Evolutionary conservation across 306 rosid species (phyloP).

Genomic region (Dryas alaskensis): DNA sequence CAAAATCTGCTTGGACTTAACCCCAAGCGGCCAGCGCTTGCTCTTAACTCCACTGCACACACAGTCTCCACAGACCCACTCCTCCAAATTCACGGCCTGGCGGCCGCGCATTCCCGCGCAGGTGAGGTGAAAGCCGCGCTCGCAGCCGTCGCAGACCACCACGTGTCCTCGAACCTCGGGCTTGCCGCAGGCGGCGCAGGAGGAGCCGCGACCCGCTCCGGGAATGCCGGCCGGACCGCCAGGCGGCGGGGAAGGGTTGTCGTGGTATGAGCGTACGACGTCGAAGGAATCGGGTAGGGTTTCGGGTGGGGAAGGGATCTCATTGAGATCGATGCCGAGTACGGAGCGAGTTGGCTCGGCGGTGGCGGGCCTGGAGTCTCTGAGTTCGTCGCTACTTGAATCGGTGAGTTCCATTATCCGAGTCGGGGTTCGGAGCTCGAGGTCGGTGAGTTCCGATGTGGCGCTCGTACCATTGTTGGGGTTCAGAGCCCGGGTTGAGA

Average conservation of each 20-base stretch:
- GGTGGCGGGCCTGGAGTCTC: conserved; percentile 30
- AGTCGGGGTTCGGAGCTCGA: conserved; percentile 39
- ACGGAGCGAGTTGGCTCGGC: conserved; percentile 54
- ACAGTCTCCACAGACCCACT: conserved; percentile 93
- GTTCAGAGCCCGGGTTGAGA: conserved; percentile 7
- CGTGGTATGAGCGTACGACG: conserved; percentile 74
- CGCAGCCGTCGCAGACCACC: conserved; percentile 96
- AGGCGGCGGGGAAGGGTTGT: conserved; percentile 71
- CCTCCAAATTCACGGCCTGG: conserved; percentile 44
- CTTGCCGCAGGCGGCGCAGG: conserved; percentile 55
- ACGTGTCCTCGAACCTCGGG: conserved; percentile 48
- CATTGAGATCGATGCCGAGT: conserved; percentile 88
- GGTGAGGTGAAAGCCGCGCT: conserved; percentile 71
- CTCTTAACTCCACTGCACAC: conserved; percentile 58
- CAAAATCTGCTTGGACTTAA: conserved; percentile 75
- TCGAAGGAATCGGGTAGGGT: conserved; percentile 71
- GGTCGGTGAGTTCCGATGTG: conserved; percentile 38
- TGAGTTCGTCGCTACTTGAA: conserved; percentile 55
- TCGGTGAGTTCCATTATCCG: conserved; percentile 88
- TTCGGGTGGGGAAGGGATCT: conserved; percentile 95
- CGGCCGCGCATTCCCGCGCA: conserved; percentile 77
- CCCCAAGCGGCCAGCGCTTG: conserved; percentile 93
- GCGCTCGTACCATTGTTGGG: conserved; percentile 58
- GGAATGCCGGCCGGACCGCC: conserved; percentile 68
- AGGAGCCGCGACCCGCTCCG: conserved; percentile 24